Evolutionary conservation across 2,329 filamentous ascomycete genomes (phyloP).

Genomic region (Ampelomyces quisqualis): DNA sequence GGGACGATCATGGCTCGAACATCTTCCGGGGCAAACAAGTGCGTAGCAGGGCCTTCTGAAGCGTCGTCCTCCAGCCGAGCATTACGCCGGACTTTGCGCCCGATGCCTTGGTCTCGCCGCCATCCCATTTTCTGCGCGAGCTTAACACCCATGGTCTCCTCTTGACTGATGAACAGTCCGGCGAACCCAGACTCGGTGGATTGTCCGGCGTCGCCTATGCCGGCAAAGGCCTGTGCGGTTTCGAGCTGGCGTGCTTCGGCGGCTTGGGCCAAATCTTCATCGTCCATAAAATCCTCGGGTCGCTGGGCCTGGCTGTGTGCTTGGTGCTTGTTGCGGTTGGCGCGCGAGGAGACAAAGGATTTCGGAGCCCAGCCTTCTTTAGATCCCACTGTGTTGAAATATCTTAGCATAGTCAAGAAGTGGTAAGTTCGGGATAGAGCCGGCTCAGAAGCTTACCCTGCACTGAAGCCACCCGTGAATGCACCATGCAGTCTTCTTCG

Average conservation of each 20-base stretch:
- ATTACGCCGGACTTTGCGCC: slow-evolving; percentile 75
- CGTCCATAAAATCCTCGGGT: slow-evolving; percentile 95
- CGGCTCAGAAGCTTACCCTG: slow-evolving; percentile 65
- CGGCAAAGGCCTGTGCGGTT: slow-evolving; percentile 71
- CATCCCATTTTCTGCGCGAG: slow-evolving; percentile 92
- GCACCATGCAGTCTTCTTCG: slow-evolving; percentile 90
- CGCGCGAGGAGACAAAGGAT: slow-evolving; percentile 86
- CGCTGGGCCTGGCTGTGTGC: slow-evolving; percentile 59
- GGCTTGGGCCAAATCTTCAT: slow-evolving; percentile 86
- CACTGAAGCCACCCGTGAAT: slow-evolving; percentile 95
- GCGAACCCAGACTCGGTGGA: slow-evolving; percentile 58
- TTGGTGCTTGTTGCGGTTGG: slow-evolving; percentile 70
- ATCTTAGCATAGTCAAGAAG: slow-evolving; percentile 58
- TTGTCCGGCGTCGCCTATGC: slow-evolving; percentile 67
- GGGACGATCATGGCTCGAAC: slow-evolving; percentile 66
- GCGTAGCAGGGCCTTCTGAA: slow-evolving; percentile 47
- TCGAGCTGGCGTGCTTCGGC: slow-evolving; percentile 75
- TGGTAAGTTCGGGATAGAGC: slow-evolving; percentile 19
- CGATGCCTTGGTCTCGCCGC: slow-evolving; percentile 90
- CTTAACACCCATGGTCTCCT: slow-evolving; percentile 84
- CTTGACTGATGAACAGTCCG: slow-evolving; percentile 69
- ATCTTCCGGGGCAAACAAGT: slow-evolving; percentile 86
- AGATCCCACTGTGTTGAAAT: slow-evolving; percentile 97
- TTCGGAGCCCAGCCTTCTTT: slow-evolving; percentile 97
- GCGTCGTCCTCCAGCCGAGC: slow-evolving; percentile 63